phyloP scores from a whole-genome alignment of 2,329 filamentous ascomycete genomes.

The Incumbomyces delicatus region DNA sequence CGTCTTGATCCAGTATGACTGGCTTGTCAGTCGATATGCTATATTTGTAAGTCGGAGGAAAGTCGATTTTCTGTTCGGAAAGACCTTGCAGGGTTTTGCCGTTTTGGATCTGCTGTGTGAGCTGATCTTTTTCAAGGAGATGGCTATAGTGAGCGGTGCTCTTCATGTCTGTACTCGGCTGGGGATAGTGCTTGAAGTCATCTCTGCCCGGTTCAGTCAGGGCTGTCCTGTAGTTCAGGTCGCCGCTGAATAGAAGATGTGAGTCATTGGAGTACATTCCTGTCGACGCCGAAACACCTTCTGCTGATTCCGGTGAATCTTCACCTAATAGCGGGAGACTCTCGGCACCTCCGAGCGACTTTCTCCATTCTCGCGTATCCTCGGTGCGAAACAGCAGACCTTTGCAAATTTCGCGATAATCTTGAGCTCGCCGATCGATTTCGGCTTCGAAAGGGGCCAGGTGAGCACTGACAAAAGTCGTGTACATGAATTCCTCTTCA shows the following conservation, averaged over 20 bases:
- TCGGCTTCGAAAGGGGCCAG: conserved; percentile 80
- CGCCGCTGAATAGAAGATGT: conserved; percentile 78
- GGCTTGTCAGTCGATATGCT: conserved; percentile 30
- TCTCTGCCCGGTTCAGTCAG: conserved; percentile 51
- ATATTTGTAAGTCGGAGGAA: conserved; percentile 94
- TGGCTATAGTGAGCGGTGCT: conserved; percentile 54
- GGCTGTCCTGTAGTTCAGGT: conserved; percentile 89
- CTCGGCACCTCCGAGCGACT: conserved; percentile 27
- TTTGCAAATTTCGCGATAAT: conserved; percentile 78
- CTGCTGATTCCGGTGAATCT: conserved; percentile 16
- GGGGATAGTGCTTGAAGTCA: conserved; percentile 53
- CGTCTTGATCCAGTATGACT: conserved; percentile 27
- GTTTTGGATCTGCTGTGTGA: conserved; percentile 59
- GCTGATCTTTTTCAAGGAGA: conserved; percentile 68
- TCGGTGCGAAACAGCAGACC: conserved; percentile 59
- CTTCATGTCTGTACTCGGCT: conserved; percentile 40
- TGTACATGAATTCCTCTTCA: conserved; percentile 39
- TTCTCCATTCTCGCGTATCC: conserved; percentile 7
- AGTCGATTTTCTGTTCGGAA: conserved; percentile 61
- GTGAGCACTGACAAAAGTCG: conserved; percentile 84
- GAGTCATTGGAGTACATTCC: conserved; percentile 63
- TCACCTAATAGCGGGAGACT: conserved; percentile 24
- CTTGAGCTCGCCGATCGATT: conserved; percentile 64
- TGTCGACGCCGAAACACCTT: conserved; percentile 18
- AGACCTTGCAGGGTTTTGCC: conserved; percentile 70